A percentile compares a stretch with the other conserved stretches of the same genome.
phyloP scores from a whole-genome alignment of 2,329 filamentous ascomycete species.

The Sphaceloma murrayae region DNA sequence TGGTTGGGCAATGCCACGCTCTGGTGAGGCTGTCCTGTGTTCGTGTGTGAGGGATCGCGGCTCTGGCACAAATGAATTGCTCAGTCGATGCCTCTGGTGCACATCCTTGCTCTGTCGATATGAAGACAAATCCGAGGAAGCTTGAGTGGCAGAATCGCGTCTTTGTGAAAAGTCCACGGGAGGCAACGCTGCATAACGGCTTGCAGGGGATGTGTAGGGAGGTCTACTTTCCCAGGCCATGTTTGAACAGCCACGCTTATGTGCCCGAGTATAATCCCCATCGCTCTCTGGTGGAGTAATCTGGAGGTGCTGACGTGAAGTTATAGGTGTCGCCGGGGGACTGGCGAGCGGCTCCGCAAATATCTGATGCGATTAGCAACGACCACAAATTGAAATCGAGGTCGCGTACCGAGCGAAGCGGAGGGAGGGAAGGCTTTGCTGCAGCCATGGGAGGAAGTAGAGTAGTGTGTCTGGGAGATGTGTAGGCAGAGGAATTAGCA shows the following conservation, averaged over 20 bases:
- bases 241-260: constrained; percentile 15
- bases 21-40: constrained; percentile 9
- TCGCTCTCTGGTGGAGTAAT: constrained; percentile 5
- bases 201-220: constrained; percentile 8
- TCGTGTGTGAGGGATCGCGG: constrained; percentile 1
- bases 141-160: constrained; percentile 6
- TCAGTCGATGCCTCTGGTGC: constrained; percentile 13
- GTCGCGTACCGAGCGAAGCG: constrained; percentile 1
- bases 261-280: constrained; percentile 8
- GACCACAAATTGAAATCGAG: background rate
- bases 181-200: constrained; percentile 9
- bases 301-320: constrained; percentile 4
- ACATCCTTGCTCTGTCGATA: constrained; percentile 13
- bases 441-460: constrained; percentile 9
- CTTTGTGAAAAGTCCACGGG: constrained; percentile 9
- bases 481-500: constrained; percentile 3
- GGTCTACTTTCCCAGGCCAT: constrained; percentile 14
- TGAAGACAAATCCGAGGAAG: background rate
- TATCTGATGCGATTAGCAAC: background rate
- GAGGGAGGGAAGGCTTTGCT: constrained; percentile 14
- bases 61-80: constrained; percentile 12
- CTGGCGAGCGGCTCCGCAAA: constrained; percentile 14
- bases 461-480: constrained; percentile 1
- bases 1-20: background rate
- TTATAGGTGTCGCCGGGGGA: constrained; percentile 6